Conservation (phyloP, 305 asterid genomes). For the Striga hermonthica region DNA sequence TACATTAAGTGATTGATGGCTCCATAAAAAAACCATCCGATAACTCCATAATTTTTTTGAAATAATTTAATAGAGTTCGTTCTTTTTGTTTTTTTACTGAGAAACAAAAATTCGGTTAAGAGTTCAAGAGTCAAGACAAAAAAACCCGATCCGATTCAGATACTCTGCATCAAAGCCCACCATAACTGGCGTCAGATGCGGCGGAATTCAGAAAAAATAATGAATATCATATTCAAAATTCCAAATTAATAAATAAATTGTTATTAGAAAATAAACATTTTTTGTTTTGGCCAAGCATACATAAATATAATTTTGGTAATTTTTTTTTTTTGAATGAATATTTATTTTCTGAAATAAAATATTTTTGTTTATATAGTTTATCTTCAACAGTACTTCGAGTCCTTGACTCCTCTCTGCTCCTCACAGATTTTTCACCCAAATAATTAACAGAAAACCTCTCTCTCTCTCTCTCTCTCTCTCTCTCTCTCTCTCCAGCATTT, state of each 20-base stretch:
- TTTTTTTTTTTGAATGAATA: too few relatives aligned
- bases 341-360: not conserved
- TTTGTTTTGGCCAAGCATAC: not conserved
- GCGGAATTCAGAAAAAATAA: slow-evolving; percentile 19
- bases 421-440: slow-evolving; percentile 31
- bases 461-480: slow-evolving; percentile 24
- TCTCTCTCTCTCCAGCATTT: slow-evolving; percentile 35
- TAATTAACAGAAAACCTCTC: slow-evolving; percentile 28
- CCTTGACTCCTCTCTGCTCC: slow-evolving; percentile 24
- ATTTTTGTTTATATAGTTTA: slow-evolving; percentile 22
- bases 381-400: slow-evolving; percentile 31
- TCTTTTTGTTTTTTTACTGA: too few relatives aligned
- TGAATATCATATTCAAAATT: not conserved
- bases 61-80: too few relatives aligned
- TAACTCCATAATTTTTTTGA: too few relatives aligned
- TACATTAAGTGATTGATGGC: too few relatives aligned
- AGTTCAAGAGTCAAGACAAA: too few relatives aligned
- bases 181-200: slow-evolving; percentile 29
- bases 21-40: too few relatives aligned
- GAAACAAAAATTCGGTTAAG: too few relatives aligned
- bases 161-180: slow-evolving; percentile 11
- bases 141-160: too few relatives aligned
- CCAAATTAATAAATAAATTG: not conserved
- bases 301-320: not conserved
- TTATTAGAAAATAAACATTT: not conserved